Percentiles rank a stretch among this genome's conserved stretches.
These are phyloP conservation scores for Picea abies DNA, from an alignment of 83 land plant genomes.

Conservation along the genomic window DNA sequence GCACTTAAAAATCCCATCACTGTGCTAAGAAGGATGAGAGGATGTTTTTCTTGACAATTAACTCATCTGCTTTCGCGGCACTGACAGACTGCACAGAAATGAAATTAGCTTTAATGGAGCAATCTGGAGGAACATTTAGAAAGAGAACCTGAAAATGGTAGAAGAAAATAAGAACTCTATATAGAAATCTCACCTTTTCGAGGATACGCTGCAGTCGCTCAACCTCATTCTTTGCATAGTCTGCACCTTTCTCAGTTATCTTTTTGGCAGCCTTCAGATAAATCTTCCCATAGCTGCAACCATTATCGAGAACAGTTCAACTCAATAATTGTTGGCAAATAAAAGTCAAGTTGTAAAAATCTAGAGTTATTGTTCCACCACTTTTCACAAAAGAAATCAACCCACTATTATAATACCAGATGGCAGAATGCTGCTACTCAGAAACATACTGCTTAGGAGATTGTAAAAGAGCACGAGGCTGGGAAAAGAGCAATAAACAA, in stretches of 20 bases:
- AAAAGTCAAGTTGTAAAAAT: neutral
- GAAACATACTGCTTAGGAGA: neutral
- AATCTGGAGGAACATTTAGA: neutral
- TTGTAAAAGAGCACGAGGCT: neutral
- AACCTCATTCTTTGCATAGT: constrained; percentile 83
- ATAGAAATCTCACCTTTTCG: constrained; percentile 64
- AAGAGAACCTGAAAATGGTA: neutral
- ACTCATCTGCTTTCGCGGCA: constrained; percentile 82
- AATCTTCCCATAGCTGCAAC: constrained; percentile 70
- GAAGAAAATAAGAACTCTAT: neutral
- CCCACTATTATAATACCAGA: neutral
- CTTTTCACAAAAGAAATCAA: neutral
- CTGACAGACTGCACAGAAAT: constrained; percentile 70
- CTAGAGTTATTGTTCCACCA: neutral
- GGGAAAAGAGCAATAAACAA: neutral
- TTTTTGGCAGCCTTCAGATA: constrained; percentile 84
- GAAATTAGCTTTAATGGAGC: neutral
- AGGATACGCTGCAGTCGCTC: constrained; percentile 77
- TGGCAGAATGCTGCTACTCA: neutral
- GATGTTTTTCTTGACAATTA: constrained; percentile 88
- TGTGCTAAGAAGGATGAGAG: constrained; percentile 54
- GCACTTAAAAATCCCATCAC: neutral
- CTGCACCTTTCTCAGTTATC: constrained; percentile 65
- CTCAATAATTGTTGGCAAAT: constrained; percentile 1
- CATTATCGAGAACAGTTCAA: neutral